Percentiles rank a stretch among this genome's conserved stretches.
Conservation (phyloP, 352 stramenopile species). For the Thraustotheca clavata region DNA sequence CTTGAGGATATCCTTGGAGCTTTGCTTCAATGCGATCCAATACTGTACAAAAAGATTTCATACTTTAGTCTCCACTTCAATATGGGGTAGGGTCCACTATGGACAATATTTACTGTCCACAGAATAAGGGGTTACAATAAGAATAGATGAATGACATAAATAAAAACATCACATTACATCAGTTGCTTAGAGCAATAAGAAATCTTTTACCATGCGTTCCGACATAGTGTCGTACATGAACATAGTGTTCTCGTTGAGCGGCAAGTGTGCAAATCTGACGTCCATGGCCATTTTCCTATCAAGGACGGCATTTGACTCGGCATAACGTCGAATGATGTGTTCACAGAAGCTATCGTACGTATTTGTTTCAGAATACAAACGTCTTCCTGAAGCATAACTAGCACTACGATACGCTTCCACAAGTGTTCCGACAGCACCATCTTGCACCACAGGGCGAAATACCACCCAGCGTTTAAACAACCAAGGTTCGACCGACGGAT, state of each 20-base stretch:
- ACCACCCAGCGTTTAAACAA: constrained; percentile 85
- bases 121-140: no score
- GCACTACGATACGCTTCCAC: constrained; percentile 78
- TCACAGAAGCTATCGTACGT: constrained; percentile 86
- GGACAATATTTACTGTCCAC: no score
- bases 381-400: constrained; percentile 69
- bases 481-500: constrained; percentile 72
- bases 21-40: no score
- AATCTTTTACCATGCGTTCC: constrained; percentile 78
- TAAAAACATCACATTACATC: no score
- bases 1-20: no score
- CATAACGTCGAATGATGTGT: constrained; percentile 78
- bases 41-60: no score
- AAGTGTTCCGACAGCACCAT: constrained; percentile 65
- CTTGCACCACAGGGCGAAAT: constrained; percentile 58
- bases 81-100: no score
- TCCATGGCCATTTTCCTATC: constrained; percentile 80
- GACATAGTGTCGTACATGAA: constrained; percentile 57
- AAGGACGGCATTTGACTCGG: constrained; percentile 72
- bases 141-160: no score
- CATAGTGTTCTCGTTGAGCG: constrained; percentile 27
- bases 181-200: constrained; percentile 66
- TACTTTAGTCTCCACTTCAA: no score
- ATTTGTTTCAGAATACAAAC: constrained; percentile 86
- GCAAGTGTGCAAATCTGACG: constrained; percentile 49